Base-by-base conservation (phyloP, 148 eudicot species). In the Silene conica region DNA sequence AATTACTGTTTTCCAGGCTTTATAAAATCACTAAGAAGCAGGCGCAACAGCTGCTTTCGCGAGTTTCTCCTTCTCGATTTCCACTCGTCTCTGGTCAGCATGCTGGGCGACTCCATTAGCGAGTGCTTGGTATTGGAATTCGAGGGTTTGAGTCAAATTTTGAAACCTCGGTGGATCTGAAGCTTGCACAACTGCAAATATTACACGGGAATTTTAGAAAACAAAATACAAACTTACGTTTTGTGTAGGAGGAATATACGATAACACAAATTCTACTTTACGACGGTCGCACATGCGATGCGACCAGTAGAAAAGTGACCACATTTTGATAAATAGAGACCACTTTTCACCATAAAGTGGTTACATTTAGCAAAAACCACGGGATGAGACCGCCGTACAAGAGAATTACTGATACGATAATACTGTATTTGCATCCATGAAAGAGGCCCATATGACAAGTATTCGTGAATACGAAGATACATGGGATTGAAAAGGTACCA, bases 31-130 rank as follows among this genome's bases (percentile, higher is more conserved):
- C 0, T 85, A 84, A 45, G 91, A 63, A 78, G 82, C 81, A 15
- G 55, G 15, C 4, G 14, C 18, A 67, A 77, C 80, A 19, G 87
- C 57, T 19, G 92, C 90, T 74, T 90, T 95, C 73, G 84, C 96
- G 80, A 87, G 5, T 82, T 89, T 95, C 83, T 90, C 96, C 77
- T 92, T 95, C 80, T 92, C 93, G 34, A 92, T 90, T 78, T 90
- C 96, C 58, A 72, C 78, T 79, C 93, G 85, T 82, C 99, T 90
- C 71, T 79, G 90, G 65, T 88, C 94, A 75, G 99, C 99, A 69
- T 95, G 99, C 82, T 87, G 89, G 74, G 97, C 97, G 76, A 95
- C 85, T 76, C 94, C 92, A 77, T 85, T 86, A 52, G 99, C 99
- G 63, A 90, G 83, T 18, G 97, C 89, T 75, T 95, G 97, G 76